Base-by-base conservation (phyloP, 2,329 filamentous ascomycete genomes). In the Sphaerostilbella broomeana region DNA sequence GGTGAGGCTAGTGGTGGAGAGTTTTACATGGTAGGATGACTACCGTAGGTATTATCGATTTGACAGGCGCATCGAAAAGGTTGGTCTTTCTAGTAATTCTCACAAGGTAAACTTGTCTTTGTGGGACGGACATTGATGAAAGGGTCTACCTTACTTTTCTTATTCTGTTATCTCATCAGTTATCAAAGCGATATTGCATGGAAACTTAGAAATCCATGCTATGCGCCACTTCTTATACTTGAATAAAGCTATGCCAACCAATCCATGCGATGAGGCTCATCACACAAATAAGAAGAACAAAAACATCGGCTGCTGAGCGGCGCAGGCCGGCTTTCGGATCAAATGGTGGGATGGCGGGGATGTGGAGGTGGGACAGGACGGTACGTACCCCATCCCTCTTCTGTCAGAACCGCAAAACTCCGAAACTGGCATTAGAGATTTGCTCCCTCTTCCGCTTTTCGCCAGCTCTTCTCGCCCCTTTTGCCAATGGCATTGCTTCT, bases 21-120 rank as follows among this genome's bases (percentile, higher is more conserved):
- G 36, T 21, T 49, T 47, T 40, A 36, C 22, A 22, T 45, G 35
- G 47, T 42, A n/a, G n/a, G n/a, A n/a, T n/a, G n/a, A n/a, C n/a
- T n/a, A n/a, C n/a, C n/a, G n/a, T n/a, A n/a, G n/a, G n/a, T n/a
- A n/a, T n/a, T n/a, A n/a, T n/a, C n/a, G n/a, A n/a, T n/a, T n/a
- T n/a, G n/a, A n/a, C n/a, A n/a, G n/a, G n/a, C n/a, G n/a, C n/a
- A n/a, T n/a, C n/a, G n/a, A n/a, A n/a, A n/a, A n/a, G n/a, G n/a
- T n/a, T n/a, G n/a, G n/a, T n/a, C n/a, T n/a, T n/a, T n/a, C n/a
- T n/a, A n/a, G n/a, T n/a, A n/a, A n/a, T n/a, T n/a, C n/a, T n/a
- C n/a, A n/a, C n/a, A n/a, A n/a, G n/a, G n/a, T n/a, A n/a, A n/a
- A n/a, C n/a, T n/a, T n/a, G n/a, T n/a, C n/a, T n/a, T n/a, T n/a